These are phyloP conservation scores for Aureoboletus auriporus DNA, from an alignment of 768 basidiomycete genomes.

Conservation along the genomic window DNA sequence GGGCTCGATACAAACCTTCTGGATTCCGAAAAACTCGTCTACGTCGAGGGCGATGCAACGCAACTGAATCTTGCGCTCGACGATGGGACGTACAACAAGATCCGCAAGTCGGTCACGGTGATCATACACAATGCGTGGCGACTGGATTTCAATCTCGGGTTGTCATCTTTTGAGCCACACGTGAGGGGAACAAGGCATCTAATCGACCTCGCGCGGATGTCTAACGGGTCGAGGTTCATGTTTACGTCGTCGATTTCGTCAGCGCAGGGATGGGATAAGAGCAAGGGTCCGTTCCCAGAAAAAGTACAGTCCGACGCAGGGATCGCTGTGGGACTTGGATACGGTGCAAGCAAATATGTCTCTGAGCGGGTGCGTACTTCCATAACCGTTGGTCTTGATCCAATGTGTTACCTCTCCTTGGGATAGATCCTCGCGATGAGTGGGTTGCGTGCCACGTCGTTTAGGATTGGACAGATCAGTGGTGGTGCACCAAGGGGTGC, in stretches of 20 bases:
- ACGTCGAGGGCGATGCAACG: slow-evolving; percentile 28
- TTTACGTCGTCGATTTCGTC: slow-evolving; percentile 39
- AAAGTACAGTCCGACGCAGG: slow-evolving; percentile 23
- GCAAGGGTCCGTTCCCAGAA: slow-evolving; percentile 27
- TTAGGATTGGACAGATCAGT: slow-evolving; percentile 36
- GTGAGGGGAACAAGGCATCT: slow-evolving; percentile 37
- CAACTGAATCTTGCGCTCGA: slow-evolving; percentile 23
- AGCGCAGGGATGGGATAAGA: slow-evolving; percentile 16
- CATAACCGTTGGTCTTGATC: background rate
- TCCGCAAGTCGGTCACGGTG: slow-evolving; percentile 28
- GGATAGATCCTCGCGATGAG: slow-evolving; percentile 29
- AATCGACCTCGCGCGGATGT: slow-evolving; percentile 26
- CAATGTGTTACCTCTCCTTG: background rate
- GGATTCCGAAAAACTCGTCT: slow-evolving; percentile 21
- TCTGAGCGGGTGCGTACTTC: slow-evolving; percentile 29
- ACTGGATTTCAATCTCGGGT: slow-evolving; percentile 47
- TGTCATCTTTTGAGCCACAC: slow-evolving; percentile 49
- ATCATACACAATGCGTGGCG: slow-evolving; percentile 49
- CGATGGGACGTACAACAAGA: slow-evolving; percentile 17
- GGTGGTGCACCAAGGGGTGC: slow-evolving; percentile 32
- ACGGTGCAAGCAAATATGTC: slow-evolving; percentile 28
- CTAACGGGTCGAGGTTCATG: slow-evolving; percentile 31
- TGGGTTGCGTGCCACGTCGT: slow-evolving; percentile 29
- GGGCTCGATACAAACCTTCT: slow-evolving; percentile 25
- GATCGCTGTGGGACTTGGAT: slow-evolving; percentile 32